phyloP scores from a whole-genome alignment of 495 filamentous ascomycete genomes.

The Xanthoparmelia taractica region DNA sequence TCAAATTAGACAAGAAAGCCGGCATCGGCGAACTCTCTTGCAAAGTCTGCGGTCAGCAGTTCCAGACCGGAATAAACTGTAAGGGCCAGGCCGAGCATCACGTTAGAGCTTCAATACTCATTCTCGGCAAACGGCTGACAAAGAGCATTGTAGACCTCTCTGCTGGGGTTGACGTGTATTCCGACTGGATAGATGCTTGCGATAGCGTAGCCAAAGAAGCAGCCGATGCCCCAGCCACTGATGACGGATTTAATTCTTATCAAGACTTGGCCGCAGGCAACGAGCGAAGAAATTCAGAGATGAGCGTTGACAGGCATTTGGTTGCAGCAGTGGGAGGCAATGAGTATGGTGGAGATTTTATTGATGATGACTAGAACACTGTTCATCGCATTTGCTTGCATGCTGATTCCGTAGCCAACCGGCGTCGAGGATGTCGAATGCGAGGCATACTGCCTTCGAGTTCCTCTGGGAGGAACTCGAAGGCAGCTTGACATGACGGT shows the following conservation, averaged over 20 bases:
- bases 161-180: conserved; percentile 87
- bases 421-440: too few relatives aligned
- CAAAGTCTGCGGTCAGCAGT: conserved; percentile 87
- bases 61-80: conserved; percentile 92
- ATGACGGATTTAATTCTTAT: conserved; percentile 34
- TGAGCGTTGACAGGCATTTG: conserved; percentile 25
- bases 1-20: conserved; percentile 86
- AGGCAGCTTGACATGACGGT: background rate
- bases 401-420: too few relatives aligned
- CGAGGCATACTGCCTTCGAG: background rate
- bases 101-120: background rate
- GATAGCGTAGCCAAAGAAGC: conserved; percentile 66
- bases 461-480: background rate
- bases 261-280: conserved; percentile 24
- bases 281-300: conserved; percentile 26
- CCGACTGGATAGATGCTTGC: conserved; percentile 97
- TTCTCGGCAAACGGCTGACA: background rate
- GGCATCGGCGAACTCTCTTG: conserved; percentile 77
- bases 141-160: conserved; percentile 58
- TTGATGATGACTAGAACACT: conserved; percentile 29
- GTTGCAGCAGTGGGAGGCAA: conserved; percentile 26
- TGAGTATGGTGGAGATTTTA: conserved; percentile 23
- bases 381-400: background rate
- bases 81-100: conserved; percentile 30
- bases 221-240: conserved; percentile 36